phyloP scores from a whole-genome alignment of 495 filamentous ascomycete species.

The Astrocystis sublimbata region DNA sequence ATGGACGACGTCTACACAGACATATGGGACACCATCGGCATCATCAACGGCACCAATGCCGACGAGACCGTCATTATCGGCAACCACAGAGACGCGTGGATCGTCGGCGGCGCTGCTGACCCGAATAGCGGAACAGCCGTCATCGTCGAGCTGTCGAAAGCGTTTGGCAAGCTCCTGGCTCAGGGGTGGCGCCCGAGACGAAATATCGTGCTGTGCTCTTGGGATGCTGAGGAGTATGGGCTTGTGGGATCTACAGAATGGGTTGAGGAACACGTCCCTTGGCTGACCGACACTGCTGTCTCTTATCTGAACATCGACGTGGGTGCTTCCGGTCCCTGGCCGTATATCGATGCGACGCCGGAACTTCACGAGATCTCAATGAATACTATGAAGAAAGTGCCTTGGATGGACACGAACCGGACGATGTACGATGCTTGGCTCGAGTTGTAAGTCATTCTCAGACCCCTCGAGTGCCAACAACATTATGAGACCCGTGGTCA shows the following conservation, averaged over 20 bases:
- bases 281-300: conserved; percentile 70
- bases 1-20: conserved; percentile 81
- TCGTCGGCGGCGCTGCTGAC: conserved; percentile 75
- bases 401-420: conserved; percentile 71
- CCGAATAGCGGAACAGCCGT: conserved; percentile 81
- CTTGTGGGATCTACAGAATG: conserved; percentile 85
- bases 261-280: conserved; percentile 83
- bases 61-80: conserved; percentile 80
- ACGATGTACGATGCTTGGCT: conserved; percentile 66
- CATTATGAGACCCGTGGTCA: not conserved
- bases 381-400: conserved; percentile 65
- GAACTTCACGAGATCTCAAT: conserved; percentile 70
- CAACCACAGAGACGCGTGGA: conserved; percentile 89
- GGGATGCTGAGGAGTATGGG: conserved; percentile 89
- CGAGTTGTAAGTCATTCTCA: conserved; percentile 30
- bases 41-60: conserved; percentile 76
- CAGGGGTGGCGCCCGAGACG: conserved; percentile 81
- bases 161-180: conserved; percentile 70
- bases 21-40: conserved; percentile 84
- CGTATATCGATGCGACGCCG: conserved; percentile 69
- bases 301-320: conserved; percentile 87
- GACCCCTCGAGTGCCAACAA: not conserved
- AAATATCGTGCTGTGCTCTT: conserved; percentile 83
- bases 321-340: conserved; percentile 68
- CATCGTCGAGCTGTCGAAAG: conserved; percentile 73